Percentiles rank a stretch among this genome's conserved stretches.
Conservation (phyloP, 768 basidiomycete genomes). For the Boletus vermiculosoides region DNA sequence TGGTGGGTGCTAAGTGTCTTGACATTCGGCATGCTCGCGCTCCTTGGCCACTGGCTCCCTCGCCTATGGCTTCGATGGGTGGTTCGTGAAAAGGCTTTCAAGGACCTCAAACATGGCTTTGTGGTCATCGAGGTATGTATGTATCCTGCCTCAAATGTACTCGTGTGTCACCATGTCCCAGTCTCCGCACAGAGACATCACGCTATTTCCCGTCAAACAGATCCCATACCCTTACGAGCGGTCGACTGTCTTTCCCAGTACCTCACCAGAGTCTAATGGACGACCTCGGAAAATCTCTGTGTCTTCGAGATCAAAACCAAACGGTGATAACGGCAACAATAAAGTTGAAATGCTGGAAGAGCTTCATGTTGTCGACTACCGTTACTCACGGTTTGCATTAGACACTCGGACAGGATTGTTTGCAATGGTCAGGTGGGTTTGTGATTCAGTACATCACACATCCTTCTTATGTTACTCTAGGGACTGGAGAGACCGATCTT, state of each 20-base stretch:
- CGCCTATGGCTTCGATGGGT: constrained; percentile 88
- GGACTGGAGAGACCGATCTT: constrained; percentile 85
- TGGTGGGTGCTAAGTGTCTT: constrained; percentile 74
- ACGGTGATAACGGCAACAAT: constrained; percentile 31
- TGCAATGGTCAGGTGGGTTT: constrained; percentile 67
- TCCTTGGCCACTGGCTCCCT: constrained; percentile 94
- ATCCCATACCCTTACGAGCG: constrained; percentile 75
- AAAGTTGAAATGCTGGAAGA: constrained; percentile 42
- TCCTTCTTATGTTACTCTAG: constrained; percentile 39
- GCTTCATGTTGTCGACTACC: constrained; percentile 80
- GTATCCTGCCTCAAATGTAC: background rate
- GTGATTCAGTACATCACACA: background rate
- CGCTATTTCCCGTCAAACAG: constrained; percentile 67
- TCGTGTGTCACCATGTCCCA: constrained; percentile 38
- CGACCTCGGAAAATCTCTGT: constrained; percentile 19
- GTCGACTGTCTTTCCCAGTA: constrained; percentile 71
- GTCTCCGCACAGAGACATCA: constrained; percentile 83
- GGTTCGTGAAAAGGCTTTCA: constrained; percentile 79
- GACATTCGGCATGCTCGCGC: constrained; percentile 67
- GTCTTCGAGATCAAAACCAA: constrained; percentile 29
- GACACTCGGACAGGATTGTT: constrained; percentile 85
- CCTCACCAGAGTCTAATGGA: constrained; percentile 31
- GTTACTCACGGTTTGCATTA: constrained; percentile 87
- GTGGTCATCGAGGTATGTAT: constrained; percentile 84
- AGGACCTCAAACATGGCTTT: constrained; percentile 64